Evolutionary conservation across 345 rosid species (phyloP).

Genomic region (Aquilaria malaccensis): DNA sequence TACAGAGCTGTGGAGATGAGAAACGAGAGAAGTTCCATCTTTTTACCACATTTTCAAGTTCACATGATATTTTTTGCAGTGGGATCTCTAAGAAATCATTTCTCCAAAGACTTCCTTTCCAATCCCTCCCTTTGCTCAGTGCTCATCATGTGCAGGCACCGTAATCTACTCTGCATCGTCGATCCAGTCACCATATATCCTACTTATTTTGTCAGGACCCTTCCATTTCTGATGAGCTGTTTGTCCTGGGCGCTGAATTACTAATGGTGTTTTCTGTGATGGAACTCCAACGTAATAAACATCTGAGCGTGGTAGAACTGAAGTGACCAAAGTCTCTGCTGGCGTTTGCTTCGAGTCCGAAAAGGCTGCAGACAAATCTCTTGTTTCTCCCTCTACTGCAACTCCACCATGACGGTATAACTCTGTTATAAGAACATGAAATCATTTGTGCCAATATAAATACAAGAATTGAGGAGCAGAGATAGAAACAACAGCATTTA

Average conservation of each 20-base stretch:
- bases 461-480: not conserved
- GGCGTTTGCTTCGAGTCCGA: slow-evolving; percentile 47
- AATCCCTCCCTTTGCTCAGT: not conserved
- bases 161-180: slow-evolving; percentile 58
- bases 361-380: slow-evolving; percentile 40
- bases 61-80: too few relatives aligned
- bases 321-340: slow-evolving; percentile 32
- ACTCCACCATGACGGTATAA: slow-evolving; percentile 80
- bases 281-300: slow-evolving; percentile 47
- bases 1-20: not conserved
- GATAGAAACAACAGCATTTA: too few relatives aligned
- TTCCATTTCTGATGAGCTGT: slow-evolving; percentile 86
- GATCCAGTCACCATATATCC: slow-evolving; percentile 96
- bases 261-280: slow-evolving; percentile 53
- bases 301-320: slow-evolving; percentile 50
- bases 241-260: slow-evolving; percentile 65
- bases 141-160: not conserved
- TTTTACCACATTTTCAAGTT: too few relatives aligned
- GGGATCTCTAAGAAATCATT: too few relatives aligned
- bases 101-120: too few relatives aligned
- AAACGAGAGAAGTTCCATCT: not conserved
- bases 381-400: slow-evolving; percentile 46
- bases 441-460: not conserved
- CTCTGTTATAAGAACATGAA: slow-evolving; percentile 32
- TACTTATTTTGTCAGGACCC: slow-evolving; percentile 87